Evolutionary conservation across 257 asterid species (phyloP).

Genomic region (Rehmannia glutinosa): DNA sequence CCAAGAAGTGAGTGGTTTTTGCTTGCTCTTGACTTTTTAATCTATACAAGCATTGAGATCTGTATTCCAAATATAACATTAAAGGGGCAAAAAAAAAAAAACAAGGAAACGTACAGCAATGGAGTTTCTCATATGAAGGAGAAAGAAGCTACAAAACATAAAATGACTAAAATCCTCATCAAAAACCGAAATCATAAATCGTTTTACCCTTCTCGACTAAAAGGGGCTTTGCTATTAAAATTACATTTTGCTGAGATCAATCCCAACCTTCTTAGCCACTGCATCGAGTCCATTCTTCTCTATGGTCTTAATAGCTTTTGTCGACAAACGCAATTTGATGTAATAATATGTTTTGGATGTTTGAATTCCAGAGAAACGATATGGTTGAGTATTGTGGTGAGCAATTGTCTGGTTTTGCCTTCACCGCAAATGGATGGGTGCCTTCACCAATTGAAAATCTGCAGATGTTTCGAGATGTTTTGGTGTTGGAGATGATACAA

Average conservation of each 20-base stretch:
- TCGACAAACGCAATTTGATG: slow-evolving; percentile 74
- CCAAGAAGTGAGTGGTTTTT: too few species aligned
- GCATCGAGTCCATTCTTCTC: slow-evolving; percentile 97
- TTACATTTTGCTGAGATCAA: slow-evolving; percentile 68
- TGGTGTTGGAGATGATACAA: too few species aligned
- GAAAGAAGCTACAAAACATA: slow-evolving; percentile 2
- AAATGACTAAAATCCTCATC: background rate
- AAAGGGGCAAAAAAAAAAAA: background rate
- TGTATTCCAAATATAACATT: background rate
- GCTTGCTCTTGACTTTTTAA: too few species aligned
- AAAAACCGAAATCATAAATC: background rate
- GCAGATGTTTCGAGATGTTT: too few species aligned
- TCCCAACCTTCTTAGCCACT: slow-evolving; percentile 91
- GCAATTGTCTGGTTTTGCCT: too few species aligned
- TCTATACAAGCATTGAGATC: too few species aligned
- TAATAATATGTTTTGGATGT: too few species aligned
- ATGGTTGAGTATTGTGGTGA: too few species aligned
- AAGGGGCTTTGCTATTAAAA: background rate
- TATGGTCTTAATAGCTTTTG: slow-evolving; percentile 87
- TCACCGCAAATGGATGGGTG: too few species aligned
- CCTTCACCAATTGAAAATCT: too few species aligned
- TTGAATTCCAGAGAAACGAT: too few species aligned
- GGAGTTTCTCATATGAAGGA: background rate
- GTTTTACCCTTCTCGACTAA: background rate
- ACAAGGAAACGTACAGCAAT: background rate